Evolutionary conservation across 1,284 basidiomycete genomes (phyloP).

Genomic region (Ceraceosorus guamensis): DNA sequence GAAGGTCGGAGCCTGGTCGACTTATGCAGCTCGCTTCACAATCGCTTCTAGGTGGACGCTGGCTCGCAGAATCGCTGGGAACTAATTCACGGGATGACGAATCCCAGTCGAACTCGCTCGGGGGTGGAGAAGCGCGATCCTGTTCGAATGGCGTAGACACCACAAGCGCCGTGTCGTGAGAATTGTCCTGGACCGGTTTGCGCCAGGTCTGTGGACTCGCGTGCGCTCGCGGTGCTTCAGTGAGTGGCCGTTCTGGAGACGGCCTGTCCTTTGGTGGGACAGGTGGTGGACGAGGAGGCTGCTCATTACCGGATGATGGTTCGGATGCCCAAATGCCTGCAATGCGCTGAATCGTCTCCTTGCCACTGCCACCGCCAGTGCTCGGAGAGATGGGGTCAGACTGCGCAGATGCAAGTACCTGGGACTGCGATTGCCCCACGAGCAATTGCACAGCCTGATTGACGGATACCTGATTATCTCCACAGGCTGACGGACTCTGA

Average conservation of each 20-base stretch:
- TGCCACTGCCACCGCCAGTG: too few species aligned
- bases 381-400: too few species aligned
- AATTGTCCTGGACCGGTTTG: too few species aligned
- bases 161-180: too few species aligned
- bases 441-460: background rate
- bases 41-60: slow-evolving; percentile 30
- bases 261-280: slow-evolving; percentile 18
- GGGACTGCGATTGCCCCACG: background rate
- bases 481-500: too few species aligned
- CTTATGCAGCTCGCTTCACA: slow-evolving; percentile 7
- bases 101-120: slow-evolving; percentile 27
- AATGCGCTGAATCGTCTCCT: background rate
- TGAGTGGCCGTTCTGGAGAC: too few species aligned
- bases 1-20: background rate
- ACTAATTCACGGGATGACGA: slow-evolving; percentile 14
- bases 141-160: too few species aligned
- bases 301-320: slow-evolving; percentile 15
- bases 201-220: too few species aligned
- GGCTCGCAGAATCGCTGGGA: slow-evolving; percentile 35
- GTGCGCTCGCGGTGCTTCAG: too few species aligned
- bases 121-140: slow-evolving; percentile 7
- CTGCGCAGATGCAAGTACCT: too few species aligned
- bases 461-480: background rate
- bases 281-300: slow-evolving; percentile 10
- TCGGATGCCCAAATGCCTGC: slow-evolving; percentile 32